Percentiles rank a stretch among this genome's conserved stretches.
Conservation (phyloP, 768 basidiomycete species). For the Coprinopsis sp. region DNA sequence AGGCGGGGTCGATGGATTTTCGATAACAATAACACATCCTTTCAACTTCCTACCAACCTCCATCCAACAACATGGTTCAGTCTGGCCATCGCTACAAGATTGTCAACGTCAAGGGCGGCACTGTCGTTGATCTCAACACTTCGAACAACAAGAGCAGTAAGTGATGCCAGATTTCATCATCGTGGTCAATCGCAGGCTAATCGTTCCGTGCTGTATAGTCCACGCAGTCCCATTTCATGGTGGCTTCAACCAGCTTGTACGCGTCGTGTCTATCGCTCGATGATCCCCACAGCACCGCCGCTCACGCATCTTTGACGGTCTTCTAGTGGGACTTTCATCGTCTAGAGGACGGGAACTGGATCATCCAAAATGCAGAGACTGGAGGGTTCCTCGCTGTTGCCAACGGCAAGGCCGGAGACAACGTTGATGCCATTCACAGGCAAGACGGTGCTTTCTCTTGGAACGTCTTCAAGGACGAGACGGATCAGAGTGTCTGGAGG, state of each 20-base stretch:
- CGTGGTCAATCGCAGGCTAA: slow-evolving; percentile 44
- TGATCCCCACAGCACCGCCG: background rate
- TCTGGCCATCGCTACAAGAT: slow-evolving; percentile 41
- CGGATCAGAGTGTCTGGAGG: slow-evolving; percentile 37
- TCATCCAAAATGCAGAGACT: slow-evolving; percentile 37
- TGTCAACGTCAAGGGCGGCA: slow-evolving; percentile 47
- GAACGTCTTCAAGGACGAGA: slow-evolving; percentile 45
- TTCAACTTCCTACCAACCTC: too few relatives aligned
- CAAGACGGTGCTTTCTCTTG: slow-evolving; percentile 34
- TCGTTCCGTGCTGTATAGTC: too few relatives aligned
- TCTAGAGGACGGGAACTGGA: slow-evolving; percentile 22
- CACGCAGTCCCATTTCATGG: too few relatives aligned
- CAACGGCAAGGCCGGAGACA: slow-evolving; percentile 35
- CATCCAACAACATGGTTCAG: too few relatives aligned
- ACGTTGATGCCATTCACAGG: slow-evolving; percentile 38
- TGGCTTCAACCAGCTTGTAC: slow-evolving; percentile 39
- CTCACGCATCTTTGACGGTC: background rate
- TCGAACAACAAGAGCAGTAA: slow-evolving; percentile 42
- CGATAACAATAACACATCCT: too few relatives aligned
- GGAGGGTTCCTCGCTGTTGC: slow-evolving; percentile 38
- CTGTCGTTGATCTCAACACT: slow-evolving; percentile 53
- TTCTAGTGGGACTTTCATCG: background rate
- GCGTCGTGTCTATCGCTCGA: background rate
- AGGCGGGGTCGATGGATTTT: too few relatives aligned
- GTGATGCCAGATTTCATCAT: slow-evolving; percentile 14